These are phyloP conservation scores for Gossypium australe DNA, from an alignment of 345 rosid genomes.

Conservation along the genomic window DNA sequence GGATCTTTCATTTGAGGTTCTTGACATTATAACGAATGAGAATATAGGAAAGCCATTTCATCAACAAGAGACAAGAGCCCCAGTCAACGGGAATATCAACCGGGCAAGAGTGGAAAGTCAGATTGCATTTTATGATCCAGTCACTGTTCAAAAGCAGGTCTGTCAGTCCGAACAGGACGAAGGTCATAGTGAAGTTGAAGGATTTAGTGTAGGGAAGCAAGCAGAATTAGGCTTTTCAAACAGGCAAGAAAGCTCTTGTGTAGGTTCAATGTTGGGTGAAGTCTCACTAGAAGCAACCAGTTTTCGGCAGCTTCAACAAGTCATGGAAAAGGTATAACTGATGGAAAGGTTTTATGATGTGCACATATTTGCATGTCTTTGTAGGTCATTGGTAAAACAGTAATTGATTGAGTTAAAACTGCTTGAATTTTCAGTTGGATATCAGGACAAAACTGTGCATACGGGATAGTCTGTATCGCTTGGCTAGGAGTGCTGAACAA, in stretches of 20 bases:
- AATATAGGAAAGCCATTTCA: conserved; percentile 27
- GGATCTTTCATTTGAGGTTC: conserved; percentile 33
- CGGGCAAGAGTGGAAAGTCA: conserved; percentile 28
- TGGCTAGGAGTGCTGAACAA: conserved; percentile 88
- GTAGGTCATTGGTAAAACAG: conserved; percentile 5
- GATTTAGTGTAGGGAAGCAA: conserved; percentile 26
- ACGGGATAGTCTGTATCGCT: conserved; percentile 86
- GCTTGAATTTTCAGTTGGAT: conserved; percentile 61
- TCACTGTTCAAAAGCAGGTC: conserved; percentile 36
- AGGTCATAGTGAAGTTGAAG: conserved; percentile 40
- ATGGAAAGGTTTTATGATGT: background rate
- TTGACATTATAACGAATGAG: conserved; percentile 25
- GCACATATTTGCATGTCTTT: background rate
- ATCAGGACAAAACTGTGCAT: conserved; percentile 81
- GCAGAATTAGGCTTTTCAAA: conserved; percentile 46
- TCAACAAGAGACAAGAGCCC: conserved; percentile 22
- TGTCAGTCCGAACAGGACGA: conserved; percentile 31
- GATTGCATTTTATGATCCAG: conserved; percentile 35
- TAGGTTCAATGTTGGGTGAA: conserved; percentile 60
- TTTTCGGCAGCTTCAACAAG: conserved; percentile 80
- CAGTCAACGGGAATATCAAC: conserved; percentile 29
- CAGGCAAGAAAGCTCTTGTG: conserved; percentile 52
- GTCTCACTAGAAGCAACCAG: conserved; percentile 74
- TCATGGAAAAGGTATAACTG: conserved; percentile 56
- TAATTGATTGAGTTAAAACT: conserved; percentile 15